Percentiles rank a stretch among this genome's conserved stretches.
These are phyloP conservation scores for Pyrenochaeta sp. DNA, from an alignment of 2,329 filamentous ascomycete species.

Conservation along the genomic window DNA sequence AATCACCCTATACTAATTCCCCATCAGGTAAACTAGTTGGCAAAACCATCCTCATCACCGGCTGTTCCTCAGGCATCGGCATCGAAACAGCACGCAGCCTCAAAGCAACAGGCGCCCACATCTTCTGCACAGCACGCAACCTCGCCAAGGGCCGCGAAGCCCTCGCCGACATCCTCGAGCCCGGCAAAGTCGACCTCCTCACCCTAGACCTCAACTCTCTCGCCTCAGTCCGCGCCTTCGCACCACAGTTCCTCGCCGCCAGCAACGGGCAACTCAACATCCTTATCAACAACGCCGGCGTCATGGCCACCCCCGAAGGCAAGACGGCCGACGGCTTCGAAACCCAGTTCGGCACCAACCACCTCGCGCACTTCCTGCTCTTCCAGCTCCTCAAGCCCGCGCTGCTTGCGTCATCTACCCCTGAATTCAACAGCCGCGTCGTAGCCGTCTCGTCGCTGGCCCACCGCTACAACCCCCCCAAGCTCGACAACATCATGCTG, in stretches of 20 bases:
- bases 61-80: conserved; percentile 32
- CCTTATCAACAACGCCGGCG: conserved; percentile 27
- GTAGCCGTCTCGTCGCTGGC: conserved; percentile 53
- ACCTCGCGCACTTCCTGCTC: conserved; percentile 63
- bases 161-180: conserved; percentile 29
- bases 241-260: conserved; percentile 24
- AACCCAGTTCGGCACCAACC: conserved; percentile 61
- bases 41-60: conserved; percentile 35
- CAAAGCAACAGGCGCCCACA: conserved; percentile 54
- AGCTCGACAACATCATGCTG: conserved; percentile 50
- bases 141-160: conserved; percentile 23
- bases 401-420: conserved; percentile 50
- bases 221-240: conserved; percentile 24
- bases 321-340: conserved; percentile 52
- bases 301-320: conserved; percentile 33
- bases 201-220: conserved; percentile 32
- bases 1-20: neutral
- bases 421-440: conserved; percentile 53
- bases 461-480: conserved; percentile 9
- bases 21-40: conserved; percentile 33
- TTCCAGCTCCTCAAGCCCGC: conserved; percentile 58
- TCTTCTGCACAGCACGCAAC: conserved; percentile 54
- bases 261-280: conserved; percentile 23
- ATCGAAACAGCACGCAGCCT: conserved; percentile 49
- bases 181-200: conserved; percentile 27